Evolutionary conservation across 1,139 yeast species (phyloP), one percentile per base, ranked within the genome.

Genomic region (Nakaseomyces kungkrabaensis): DNA sequence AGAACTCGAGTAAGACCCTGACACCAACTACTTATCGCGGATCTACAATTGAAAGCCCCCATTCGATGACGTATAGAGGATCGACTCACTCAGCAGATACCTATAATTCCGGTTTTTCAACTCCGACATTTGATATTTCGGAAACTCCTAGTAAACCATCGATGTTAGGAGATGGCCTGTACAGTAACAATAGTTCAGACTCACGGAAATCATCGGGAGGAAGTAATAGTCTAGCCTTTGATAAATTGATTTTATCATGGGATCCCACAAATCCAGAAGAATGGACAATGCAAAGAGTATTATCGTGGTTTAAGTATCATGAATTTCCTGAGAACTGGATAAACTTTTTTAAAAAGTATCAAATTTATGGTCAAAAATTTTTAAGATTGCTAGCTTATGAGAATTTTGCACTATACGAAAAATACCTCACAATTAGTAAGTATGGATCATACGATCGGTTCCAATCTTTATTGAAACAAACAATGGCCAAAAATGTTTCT

Each of bases 271-370:
- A 66, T 45, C 74, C 78, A 0, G 69, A 68, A 2, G 79, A 76
- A 50, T 88, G 97, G 97, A 78, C 84, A 4, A 71, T 78, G 57
- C 78, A 75, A 13, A 73, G 85, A 50, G 94, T 88, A 0, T 52
- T 75, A 0, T 64, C 69, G 45, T 89, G 96, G 95, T 72, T 89
- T 31, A 82, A 77, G 13, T 59, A 65, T 24, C 76, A 88, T 62
- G 75, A 77, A 34, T 89, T 89, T 66, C 85, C 85, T 54, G 76
- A 74, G 5, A 74, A 82, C 10, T 89, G 96, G 96, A 72, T 76
- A 32, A 78, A 73, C 9, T 75, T 82, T 9, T 85, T 88, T 63
- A 70, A 70, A 37, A 72, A 74, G 45, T 76, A 81, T 54, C 80
- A 79, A 51, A 72, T 87, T 1, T 71, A 75, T 5, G 90, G 92